Percentiles rank a stretch among this genome's conserved stretches.
Conservation (phyloP, 768 basidiomycete genomes). For the Suillus bovinus region DNA sequence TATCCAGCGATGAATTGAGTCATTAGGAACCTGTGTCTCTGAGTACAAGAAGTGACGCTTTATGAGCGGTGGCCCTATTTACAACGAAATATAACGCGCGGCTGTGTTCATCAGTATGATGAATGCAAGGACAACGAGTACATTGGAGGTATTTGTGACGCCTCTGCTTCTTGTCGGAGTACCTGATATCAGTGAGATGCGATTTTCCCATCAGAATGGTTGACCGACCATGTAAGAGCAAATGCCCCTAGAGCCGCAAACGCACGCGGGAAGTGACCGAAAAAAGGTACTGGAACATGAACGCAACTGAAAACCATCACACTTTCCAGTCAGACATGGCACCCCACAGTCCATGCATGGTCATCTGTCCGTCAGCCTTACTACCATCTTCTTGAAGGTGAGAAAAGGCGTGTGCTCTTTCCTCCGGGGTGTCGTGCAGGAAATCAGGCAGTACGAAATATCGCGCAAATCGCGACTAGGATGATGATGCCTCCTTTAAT, state of each 20-base stretch:
- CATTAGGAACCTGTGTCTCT: slow-evolving; percentile 61
- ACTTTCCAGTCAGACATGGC: slow-evolving; percentile 41
- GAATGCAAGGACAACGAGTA: slow-evolving; percentile 63
- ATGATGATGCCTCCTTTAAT: neutral
- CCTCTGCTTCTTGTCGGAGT: slow-evolving; percentile 68
- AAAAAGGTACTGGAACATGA: slow-evolving; percentile 20
- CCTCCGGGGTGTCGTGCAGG: neutral
- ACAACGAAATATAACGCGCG: slow-evolving; percentile 64
- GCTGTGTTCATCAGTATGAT: slow-evolving; percentile 60
- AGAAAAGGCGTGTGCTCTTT: slow-evolving; percentile 21
- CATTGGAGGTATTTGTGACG: slow-evolving; percentile 64
- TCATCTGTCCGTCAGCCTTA: slow-evolving; percentile 12
- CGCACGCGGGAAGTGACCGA: slow-evolving; percentile 31
- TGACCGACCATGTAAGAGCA: slow-evolving; percentile 7
- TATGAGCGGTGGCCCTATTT: slow-evolving; percentile 16
- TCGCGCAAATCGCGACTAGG: neutral
- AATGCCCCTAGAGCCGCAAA: slow-evolving; percentile 35
- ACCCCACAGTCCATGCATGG: slow-evolving; percentile 12
- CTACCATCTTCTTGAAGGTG: slow-evolving; percentile 30
- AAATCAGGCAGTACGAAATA: neutral
- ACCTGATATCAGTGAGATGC: slow-evolving; percentile 34
- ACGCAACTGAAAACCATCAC: slow-evolving; percentile 35
- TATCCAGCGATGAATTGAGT: slow-evolving; percentile 69
- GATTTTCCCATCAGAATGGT: neutral
- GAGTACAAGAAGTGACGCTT: neutral